Evolutionary conservation across 2,329 filamentous ascomycete species (phyloP).

Genomic region (Simplicillium sp.): DNA sequence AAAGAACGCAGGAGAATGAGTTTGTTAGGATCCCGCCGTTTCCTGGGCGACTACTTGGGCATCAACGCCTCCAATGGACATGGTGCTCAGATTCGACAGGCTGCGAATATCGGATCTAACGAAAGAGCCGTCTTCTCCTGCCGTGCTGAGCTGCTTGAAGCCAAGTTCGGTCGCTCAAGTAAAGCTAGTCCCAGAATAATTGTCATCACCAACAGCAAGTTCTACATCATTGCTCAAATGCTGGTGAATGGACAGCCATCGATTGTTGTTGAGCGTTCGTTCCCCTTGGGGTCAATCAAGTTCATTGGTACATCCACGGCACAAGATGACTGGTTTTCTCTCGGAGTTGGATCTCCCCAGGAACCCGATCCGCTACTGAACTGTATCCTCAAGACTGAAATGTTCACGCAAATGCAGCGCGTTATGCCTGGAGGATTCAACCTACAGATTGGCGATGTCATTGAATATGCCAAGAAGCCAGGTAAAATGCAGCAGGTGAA

Average conservation of each 20-base stretch:
- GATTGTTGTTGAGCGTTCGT: slow-evolving; percentile 71
- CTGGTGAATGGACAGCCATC: slow-evolving; percentile 73
- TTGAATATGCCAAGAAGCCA: slow-evolving; percentile 97
- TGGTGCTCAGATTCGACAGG: slow-evolving; percentile 69
- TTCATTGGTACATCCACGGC: slow-evolving; percentile 71
- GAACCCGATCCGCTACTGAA: slow-evolving; percentile 90
- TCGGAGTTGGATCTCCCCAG: slow-evolving; percentile 81
- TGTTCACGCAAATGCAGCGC: slow-evolving; percentile 84
- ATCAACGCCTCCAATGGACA: slow-evolving; percentile 72
- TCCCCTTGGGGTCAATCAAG: slow-evolving; percentile 82
- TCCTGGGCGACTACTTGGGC: slow-evolving; percentile 90
- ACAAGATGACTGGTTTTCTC: slow-evolving; percentile 94
- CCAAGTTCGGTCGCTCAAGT: slow-evolving; percentile 93
- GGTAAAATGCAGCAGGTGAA: slow-evolving; percentile 86
- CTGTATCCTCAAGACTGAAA: slow-evolving; percentile 92
- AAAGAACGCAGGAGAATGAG: slow-evolving; percentile 91
- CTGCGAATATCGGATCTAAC: slow-evolving; percentile 59
- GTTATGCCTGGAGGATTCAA: slow-evolving; percentile 72
- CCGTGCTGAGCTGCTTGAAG: slow-evolving; percentile 79
- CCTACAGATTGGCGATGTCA: slow-evolving; percentile 71
- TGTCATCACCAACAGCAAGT: slow-evolving; percentile 73
- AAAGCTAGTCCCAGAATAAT: slow-evolving; percentile 82
- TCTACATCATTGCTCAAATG: slow-evolving; percentile 82
- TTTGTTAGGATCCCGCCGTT: slow-evolving; percentile 81
- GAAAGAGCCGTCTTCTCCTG: slow-evolving; percentile 84